phyloP scores from a whole-genome alignment of 805 yeast species.

The Kodamaea nitidulidarum region DNA sequence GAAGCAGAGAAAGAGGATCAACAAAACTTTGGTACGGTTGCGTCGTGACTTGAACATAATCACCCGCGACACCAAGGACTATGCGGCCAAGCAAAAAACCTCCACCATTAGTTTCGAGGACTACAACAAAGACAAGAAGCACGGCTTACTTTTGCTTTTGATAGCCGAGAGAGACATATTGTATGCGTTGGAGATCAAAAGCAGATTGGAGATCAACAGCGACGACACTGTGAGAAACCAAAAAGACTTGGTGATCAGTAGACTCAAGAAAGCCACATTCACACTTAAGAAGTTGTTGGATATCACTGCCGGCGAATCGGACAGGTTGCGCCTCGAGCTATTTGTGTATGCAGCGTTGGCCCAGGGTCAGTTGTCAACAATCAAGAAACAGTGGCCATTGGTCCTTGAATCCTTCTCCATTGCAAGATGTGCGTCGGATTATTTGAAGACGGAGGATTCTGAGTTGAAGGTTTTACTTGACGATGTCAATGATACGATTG shows the following conservation, averaged over 20 bases:
- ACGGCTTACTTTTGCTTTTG: slow-evolving; percentile 56
- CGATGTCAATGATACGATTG: slow-evolving; percentile 52
- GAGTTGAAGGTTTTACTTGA: slow-evolving; percentile 39
- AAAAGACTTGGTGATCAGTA: slow-evolving; percentile 47
- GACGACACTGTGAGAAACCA: slow-evolving; percentile 40
- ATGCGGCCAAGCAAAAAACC: slow-evolving; percentile 45
- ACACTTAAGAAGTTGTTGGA: slow-evolving; percentile 42
- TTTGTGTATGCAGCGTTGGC: slow-evolving; percentile 44
- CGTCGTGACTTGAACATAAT: slow-evolving; percentile 63
- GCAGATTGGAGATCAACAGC: slow-evolving; percentile 50
- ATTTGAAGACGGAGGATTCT: slow-evolving; percentile 25
- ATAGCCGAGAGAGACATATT: slow-evolving; percentile 77
- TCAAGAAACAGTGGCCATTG: slow-evolving; percentile 50
- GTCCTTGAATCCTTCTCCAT: slow-evolving; percentile 53
- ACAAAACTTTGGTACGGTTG: slow-evolving; percentile 56
- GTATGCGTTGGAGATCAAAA: slow-evolving; percentile 60
- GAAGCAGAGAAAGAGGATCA: slow-evolving; percentile 60
- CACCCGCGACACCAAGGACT: slow-evolving; percentile 64
- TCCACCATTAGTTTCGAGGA: slow-evolving; percentile 45
- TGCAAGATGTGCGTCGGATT: slow-evolving; percentile 60
- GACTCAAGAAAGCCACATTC: slow-evolving; percentile 60
- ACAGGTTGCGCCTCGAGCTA: slow-evolving; percentile 24
- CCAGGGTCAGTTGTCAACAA: slow-evolving; percentile 48
- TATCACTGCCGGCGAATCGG: slow-evolving; percentile 36
- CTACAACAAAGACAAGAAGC: slow-evolving; percentile 47